phyloP scores from a whole-genome alignment of 1,284 basidiomycete genomes.

The Cystobasidium sp. region DNA sequence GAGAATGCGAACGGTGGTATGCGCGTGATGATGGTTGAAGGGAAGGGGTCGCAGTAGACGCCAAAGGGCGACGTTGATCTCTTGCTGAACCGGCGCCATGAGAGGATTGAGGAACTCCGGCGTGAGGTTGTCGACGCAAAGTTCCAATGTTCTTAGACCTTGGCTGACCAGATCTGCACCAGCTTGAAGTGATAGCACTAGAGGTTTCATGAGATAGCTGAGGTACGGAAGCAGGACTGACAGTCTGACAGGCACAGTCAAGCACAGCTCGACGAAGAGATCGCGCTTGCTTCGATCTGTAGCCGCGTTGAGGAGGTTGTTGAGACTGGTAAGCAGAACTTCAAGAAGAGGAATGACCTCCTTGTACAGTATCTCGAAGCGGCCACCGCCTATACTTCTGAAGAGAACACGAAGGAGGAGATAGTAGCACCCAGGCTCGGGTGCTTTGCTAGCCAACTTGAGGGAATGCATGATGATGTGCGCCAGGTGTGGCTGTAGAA shows the following conservation, averaged over 20 bases:
- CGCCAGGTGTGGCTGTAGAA: conserved; percentile 87
- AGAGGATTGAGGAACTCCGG: conserved; percentile 98
- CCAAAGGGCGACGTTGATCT: conserved; percentile 93
- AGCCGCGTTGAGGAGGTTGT: conserved; percentile 82
- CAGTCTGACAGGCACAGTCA: conserved; percentile 93
- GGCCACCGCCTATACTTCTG: conserved; percentile 95
- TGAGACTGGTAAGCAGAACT: conserved; percentile 94
- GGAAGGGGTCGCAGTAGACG: conserved; percentile 88
- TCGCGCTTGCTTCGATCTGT: conserved; percentile 74
- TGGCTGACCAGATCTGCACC: conserved; percentile 90
- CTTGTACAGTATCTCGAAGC: conserved; percentile 94
- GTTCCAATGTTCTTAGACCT: conserved; percentile 92
- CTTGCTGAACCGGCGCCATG: conserved; percentile 86
- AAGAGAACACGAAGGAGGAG: conserved; percentile 93
- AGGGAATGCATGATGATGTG: conserved; percentile 98
- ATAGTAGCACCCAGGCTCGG: conserved; percentile 91
- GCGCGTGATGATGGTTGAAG: conserved; percentile 87
- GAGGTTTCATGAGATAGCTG: conserved; percentile 93
- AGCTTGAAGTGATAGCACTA: conserved; percentile 88
- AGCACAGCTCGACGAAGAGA: conserved; percentile 94
- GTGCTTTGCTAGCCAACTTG: conserved; percentile 86
- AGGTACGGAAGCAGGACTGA: conserved; percentile 96
- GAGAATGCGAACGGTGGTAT: conserved; percentile 93
- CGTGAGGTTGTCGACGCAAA: conserved; percentile 99
- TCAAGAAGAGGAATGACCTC: conserved; percentile 95